Conservation (phyloP, 1,284 basidiomycete genomes). For the Puccinia polysora region DNA sequence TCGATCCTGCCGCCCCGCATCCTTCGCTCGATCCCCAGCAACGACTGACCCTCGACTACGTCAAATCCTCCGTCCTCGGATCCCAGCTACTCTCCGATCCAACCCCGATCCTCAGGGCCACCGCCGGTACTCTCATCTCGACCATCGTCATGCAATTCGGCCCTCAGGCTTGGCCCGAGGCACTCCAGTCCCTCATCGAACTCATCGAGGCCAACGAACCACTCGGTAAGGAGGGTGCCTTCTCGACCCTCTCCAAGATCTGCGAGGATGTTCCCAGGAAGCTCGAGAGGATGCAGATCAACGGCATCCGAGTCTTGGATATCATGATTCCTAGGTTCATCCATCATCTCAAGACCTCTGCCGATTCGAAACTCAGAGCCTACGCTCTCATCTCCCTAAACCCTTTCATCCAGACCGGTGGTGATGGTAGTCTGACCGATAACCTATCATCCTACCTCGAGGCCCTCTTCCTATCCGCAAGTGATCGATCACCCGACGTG, state of each 20-base stretch:
- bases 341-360: constrained; percentile 72
- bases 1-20: constrained; percentile 55
- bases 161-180: constrained; percentile 86
- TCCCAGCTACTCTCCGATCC: constrained; percentile 66
- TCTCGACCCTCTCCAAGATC: constrained; percentile 89
- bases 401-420: constrained; percentile 76
- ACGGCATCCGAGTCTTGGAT: constrained; percentile 77
- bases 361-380: constrained; percentile 74
- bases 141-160: constrained; percentile 68
- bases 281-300: constrained; percentile 79
- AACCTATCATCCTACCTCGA: constrained; percentile 91
- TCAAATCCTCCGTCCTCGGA: constrained; percentile 73
- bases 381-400: constrained; percentile 91
- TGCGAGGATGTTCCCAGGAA: constrained; percentile 95
- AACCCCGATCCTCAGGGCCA: constrained; percentile 79
- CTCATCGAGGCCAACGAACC: constrained; percentile 67
- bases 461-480: constrained; percentile 86
- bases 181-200: constrained; percentile 72
- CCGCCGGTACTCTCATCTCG: constrained; percentile 83
- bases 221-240: constrained; percentile 67
- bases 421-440: constrained; percentile 72
- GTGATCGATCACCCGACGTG: constrained; percentile 85
- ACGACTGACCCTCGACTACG: constrained; percentile 68
- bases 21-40: constrained; percentile 49
- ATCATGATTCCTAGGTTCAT: constrained; percentile 95